Conservation (phyloP, 2,329 filamentous ascomycete genomes). For the Mycosphaerella arachidis region DNA sequence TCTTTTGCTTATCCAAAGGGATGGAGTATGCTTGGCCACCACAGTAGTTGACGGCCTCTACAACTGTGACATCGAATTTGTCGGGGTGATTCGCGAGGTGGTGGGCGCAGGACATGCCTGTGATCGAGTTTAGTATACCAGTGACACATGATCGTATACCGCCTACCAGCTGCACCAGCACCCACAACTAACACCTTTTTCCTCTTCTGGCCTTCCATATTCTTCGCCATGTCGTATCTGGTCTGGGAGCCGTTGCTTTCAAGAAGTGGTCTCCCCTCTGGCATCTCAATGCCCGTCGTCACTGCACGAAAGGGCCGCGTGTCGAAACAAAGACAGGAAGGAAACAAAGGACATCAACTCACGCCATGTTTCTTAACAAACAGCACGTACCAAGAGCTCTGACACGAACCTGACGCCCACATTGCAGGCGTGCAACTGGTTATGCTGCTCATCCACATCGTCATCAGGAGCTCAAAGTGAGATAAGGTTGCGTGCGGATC, state of each 20-base stretch:
- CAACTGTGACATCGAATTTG: constrained; percentile 60
- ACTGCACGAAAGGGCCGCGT: not conserved
- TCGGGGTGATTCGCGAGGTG: constrained; percentile 63
- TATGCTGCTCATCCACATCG: constrained; percentile 2
- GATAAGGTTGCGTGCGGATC: not conserved
- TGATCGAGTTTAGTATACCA: not conserved
- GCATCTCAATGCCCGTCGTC: constrained; percentile 15
- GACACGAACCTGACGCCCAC: not conserved
- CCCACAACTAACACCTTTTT: constrained; percentile 56
- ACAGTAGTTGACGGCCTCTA: constrained; percentile 56
- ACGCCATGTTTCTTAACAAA: not conserved
- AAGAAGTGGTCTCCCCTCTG: constrained; percentile 26
- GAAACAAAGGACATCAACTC: not conserved
- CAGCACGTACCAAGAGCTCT: not conserved
- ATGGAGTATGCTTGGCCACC: constrained; percentile 60
- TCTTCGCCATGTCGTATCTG: constrained; percentile 35
- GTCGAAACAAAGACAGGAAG: not conserved
- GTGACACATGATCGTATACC: not conserved
- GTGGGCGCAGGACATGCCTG: constrained; percentile 60
- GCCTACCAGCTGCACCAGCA: constrained; percentile 59
- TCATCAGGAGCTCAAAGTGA: constrained; percentile 1
- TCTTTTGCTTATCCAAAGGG: constrained; percentile 50
- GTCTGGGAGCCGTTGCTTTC: constrained; percentile 30
- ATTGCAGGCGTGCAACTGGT: not conserved
- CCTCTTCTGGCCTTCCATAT: constrained; percentile 35